Evolutionary conservation across 176 grass and related monocot species (phyloP).

Genomic region (Thalia dealbata): DNA sequence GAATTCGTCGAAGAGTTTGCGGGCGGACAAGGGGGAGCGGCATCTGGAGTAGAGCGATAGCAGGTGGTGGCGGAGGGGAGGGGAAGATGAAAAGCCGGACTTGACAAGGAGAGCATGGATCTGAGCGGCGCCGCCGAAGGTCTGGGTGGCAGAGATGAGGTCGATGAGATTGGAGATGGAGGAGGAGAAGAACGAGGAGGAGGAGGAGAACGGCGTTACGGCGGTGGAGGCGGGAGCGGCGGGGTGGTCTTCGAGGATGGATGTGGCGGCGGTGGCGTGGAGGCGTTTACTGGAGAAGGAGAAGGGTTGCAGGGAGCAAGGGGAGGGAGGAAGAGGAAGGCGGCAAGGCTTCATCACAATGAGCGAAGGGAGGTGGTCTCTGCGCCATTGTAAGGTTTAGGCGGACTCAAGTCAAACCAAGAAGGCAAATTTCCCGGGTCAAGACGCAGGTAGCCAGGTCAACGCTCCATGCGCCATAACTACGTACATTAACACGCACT

Average conservation of each 20-base stretch:
- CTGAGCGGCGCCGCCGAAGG: constrained; percentile 30
- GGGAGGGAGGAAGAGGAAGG: neutral
- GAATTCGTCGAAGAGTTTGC: constrained; percentile 78
- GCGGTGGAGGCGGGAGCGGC: neutral
- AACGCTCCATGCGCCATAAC: no score
- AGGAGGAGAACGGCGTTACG: neutral
- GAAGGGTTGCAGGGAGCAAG: neutral
- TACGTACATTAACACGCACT: no score
- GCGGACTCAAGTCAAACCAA: no score
- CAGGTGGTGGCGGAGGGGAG: constrained; percentile 43
- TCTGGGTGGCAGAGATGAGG: constrained; percentile 24
- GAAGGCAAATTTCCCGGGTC: no score
- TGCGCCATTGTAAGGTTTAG: no score
- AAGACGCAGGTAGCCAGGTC: no score
- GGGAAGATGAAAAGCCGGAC: constrained; percentile 30
- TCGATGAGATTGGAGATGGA: constrained; percentile 20
- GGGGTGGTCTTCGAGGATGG: neutral
- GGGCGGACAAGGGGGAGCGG: constrained; percentile 31
- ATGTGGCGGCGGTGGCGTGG: neutral
- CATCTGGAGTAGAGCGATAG: constrained; percentile 46
- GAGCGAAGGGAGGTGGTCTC: neutral
- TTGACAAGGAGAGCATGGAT: constrained; percentile 53
- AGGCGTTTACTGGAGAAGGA: neutral
- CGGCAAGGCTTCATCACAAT: neutral
- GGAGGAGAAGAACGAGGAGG: constrained; percentile 4